A percentile compares a stretch with the other conserved stretches of the same genome.
Conservation (phyloP, 1,284 basidiomycete genomes). For the Coniferiporia sulphurascens region DNA sequence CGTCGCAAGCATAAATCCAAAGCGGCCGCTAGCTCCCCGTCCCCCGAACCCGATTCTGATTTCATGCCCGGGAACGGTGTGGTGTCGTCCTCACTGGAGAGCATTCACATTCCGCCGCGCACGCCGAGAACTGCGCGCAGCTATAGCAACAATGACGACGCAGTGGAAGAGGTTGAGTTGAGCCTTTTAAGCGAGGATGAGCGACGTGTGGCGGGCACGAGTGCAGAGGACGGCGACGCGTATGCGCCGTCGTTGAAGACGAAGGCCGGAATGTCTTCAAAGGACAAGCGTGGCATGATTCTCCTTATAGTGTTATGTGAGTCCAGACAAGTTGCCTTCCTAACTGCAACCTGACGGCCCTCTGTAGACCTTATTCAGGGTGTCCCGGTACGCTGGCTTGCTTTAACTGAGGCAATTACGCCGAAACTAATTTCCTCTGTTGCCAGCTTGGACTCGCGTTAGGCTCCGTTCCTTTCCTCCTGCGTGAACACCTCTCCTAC, state of each 20-base stretch:
- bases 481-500: constrained; percentile 93
- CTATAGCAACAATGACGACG: constrained; percentile 31
- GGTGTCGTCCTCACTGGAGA: constrained; percentile 54
- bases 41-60: constrained; percentile 4
- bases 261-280: constrained; percentile 51
- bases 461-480: constrained; percentile 96
- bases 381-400: constrained; percentile 72
- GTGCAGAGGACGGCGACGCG: constrained; percentile 33
- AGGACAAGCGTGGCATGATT: constrained; percentile 83
- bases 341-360: constrained; percentile 13
- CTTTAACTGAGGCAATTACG: constrained; percentile 17
- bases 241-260: constrained; percentile 11
- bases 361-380: constrained; percentile 86
- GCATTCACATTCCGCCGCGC: constrained; percentile 60
- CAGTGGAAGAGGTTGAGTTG: constrained; percentile 57
- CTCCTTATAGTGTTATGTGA: constrained; percentile 87
- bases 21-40: too few species aligned
- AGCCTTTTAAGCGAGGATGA: constrained; percentile 59
- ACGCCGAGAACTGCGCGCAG: constrained; percentile 42
- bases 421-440: too few species aligned
- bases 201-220: constrained; percentile 40
- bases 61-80: constrained; percentile 24
- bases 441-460: constrained; percentile 67
- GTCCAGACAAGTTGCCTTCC: constrained; percentile 30
- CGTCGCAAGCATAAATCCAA: constrained; percentile 29